Evolutionary conservation across 1,139 yeast genomes (phyloP).

Genomic region (Geotrichum cucujoidarum): DNA sequence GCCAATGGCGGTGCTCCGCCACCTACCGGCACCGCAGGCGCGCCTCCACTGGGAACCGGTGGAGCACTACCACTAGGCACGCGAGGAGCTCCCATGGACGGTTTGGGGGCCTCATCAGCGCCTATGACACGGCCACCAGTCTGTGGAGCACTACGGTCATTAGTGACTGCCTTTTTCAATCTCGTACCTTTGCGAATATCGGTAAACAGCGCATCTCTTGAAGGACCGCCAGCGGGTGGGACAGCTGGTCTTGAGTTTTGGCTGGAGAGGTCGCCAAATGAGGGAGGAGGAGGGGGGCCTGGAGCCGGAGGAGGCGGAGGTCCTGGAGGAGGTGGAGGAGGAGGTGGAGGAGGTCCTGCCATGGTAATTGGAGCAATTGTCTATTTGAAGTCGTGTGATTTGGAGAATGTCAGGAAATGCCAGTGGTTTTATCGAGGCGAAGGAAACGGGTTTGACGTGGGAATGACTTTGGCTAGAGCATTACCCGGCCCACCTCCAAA

Average conservation of each 20-base stretch:
- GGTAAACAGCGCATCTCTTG: slow-evolving; percentile 72
- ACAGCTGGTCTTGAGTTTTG: slow-evolving; percentile 25
- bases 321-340: slow-evolving; percentile 32
- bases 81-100: slow-evolving; percentile 22
- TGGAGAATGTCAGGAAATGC: neutral
- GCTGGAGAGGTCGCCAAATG: slow-evolving; percentile 31
- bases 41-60: slow-evolving; percentile 17
- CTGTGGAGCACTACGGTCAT: slow-evolving; percentile 60
- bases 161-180: slow-evolving; percentile 71
- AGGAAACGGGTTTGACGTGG: neutral
- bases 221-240: slow-evolving; percentile 27
- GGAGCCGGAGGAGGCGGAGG: slow-evolving; percentile 29
- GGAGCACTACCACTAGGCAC: slow-evolving; percentile 18
- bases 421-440: neutral
- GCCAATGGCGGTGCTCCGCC: slow-evolving; percentile 49
- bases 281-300: slow-evolving; percentile 36
- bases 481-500: slow-evolving; percentile 9
- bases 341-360: slow-evolving; percentile 30
- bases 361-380: neutral
- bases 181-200: slow-evolving; percentile 77
- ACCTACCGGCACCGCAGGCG: slow-evolving; percentile 18
- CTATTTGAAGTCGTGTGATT: too few relatives aligned
- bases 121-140: slow-evolving; percentile 40
- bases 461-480: neutral
- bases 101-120: slow-evolving; percentile 31